Conservation (phyloP, 2,329 filamentous ascomycete species). For the Plenodomus lindquistii region DNA sequence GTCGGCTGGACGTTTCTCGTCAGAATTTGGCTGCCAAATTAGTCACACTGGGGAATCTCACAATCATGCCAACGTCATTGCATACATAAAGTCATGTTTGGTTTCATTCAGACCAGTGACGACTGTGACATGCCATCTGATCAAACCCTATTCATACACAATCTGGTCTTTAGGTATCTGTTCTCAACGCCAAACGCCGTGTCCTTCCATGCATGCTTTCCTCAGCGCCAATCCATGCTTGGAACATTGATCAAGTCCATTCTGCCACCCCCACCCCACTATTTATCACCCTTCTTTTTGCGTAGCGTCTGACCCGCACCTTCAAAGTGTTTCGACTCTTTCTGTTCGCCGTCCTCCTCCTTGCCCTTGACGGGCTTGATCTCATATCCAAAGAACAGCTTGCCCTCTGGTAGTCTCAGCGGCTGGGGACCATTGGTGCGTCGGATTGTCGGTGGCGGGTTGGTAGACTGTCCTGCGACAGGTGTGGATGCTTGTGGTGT, state of each 20-base stretch:
- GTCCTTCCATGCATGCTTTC: constrained; percentile 5
- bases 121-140: too few species aligned
- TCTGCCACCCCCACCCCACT: neutral
- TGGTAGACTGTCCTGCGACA: constrained; percentile 58
- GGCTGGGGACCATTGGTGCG: constrained; percentile 81
- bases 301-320: constrained; percentile 82
- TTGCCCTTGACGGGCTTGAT: constrained; percentile 84
- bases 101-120: too few species aligned
- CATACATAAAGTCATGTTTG: too few species aligned
- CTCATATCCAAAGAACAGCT: constrained; percentile 96
- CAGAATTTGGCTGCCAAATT: too few species aligned
- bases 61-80: too few species aligned
- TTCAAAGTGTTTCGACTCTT: constrained; percentile 68
- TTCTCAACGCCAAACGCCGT: constrained; percentile 25
- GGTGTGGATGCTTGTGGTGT: constrained; percentile 66
- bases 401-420: constrained; percentile 80
- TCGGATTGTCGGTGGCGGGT: constrained; percentile 47
- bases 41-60: too few species aligned
- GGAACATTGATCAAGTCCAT: neutral
- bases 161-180: constrained; percentile 7
- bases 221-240: constrained; percentile 33
- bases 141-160: too few species aligned
- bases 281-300: constrained; percentile 68
- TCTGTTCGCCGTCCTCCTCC: constrained; percentile 65
- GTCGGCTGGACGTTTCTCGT: too few species aligned